phyloP scores from a whole-genome alignment of 2,329 filamentous ascomycete species.

The Gyromitra esculenta region DNA sequence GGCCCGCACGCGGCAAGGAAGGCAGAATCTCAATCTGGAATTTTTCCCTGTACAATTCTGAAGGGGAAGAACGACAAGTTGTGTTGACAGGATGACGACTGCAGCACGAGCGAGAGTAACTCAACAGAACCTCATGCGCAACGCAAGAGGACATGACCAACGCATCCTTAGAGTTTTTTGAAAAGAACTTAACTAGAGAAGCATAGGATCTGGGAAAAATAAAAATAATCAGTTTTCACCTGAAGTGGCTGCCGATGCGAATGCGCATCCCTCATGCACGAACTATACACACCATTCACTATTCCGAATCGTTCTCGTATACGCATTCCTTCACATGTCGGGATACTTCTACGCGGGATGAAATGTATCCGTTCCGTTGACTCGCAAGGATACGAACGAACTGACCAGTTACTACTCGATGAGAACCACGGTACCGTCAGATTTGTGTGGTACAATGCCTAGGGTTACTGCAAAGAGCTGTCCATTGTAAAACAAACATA shows the following conservation, averaged over 20 bases:
- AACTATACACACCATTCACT: conserved; percentile 11
- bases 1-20: conserved; percentile 40
- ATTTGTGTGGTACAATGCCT: conserved; percentile 7
- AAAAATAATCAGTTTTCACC: conserved; percentile 10
- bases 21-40: conserved; percentile 44
- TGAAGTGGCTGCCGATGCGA: conserved; percentile 7
- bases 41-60: conserved; percentile 30
- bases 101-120: conserved; percentile 38
- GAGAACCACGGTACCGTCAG: conserved; percentile 32
- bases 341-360: conserved; percentile 22
- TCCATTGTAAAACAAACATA: conserved; percentile 12
- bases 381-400: conserved; percentile 25
- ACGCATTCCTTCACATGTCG: conserved; percentile 2
- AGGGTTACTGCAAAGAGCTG: not conserved
- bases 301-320: conserved; percentile 20
- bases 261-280: conserved; percentile 17
- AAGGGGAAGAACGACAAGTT: conserved; percentile 28
- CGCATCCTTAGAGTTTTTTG: conserved; percentile 31
- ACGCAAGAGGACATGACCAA: conserved; percentile 36
- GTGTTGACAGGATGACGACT: conserved; percentile 51
- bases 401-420: conserved; percentile 19
- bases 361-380: conserved; percentile 39
- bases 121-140: conserved; percentile 33
- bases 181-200: not conserved
- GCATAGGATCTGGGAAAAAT: conserved; percentile 5